Evolutionary conservation across 164 flowering plant genomes (phyloP).

Genomic region (Houttuynia cordata): DNA sequence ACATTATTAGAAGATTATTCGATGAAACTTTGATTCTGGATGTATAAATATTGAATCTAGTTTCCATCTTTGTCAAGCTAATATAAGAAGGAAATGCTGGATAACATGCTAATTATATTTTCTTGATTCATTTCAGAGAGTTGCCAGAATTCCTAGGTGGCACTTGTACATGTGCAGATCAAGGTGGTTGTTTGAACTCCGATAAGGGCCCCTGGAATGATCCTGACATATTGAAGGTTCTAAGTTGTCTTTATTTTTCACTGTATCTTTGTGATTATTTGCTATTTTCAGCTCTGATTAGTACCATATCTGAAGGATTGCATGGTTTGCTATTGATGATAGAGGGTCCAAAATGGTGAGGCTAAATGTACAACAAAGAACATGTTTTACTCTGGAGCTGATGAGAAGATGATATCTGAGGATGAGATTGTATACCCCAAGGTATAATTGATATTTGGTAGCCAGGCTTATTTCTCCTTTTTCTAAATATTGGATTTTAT

Average conservation of each 20-base stretch:
- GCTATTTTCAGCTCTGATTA: background rate
- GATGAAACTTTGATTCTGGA: background rate
- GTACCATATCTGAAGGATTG: background rate
- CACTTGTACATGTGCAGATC: slow-evolving; percentile 27
- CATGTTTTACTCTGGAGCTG: slow-evolving; percentile 16
- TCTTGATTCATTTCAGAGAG: slow-evolving; percentile 34
- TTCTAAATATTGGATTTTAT: background rate
- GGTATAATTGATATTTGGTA: slow-evolving; percentile 26
- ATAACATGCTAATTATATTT: too few relatives aligned
- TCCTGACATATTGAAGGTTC: slow-evolving; percentile 28
- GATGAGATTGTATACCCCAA: slow-evolving; percentile 33
- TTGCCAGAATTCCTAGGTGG: slow-evolving; percentile 52
- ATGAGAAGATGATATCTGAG: slow-evolving; percentile 49
- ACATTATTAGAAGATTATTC: too few relatives aligned
- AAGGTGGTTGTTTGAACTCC: slow-evolving; percentile 31
- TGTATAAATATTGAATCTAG: too few relatives aligned
- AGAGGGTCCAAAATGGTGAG: slow-evolving; percentile 64
- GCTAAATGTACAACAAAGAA: slow-evolving; percentile 39
- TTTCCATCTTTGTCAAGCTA: too few relatives aligned
- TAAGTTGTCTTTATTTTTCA: too few relatives aligned
- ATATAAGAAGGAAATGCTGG: too few relatives aligned
- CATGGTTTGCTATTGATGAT: background rate
- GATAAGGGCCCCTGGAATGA: slow-evolving; percentile 43
- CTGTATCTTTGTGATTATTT: background rate
- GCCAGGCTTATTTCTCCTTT: background rate